phyloP scores from a whole-genome alignment of 306 rosid genomes.

The Aeschynomene evenia region DNA sequence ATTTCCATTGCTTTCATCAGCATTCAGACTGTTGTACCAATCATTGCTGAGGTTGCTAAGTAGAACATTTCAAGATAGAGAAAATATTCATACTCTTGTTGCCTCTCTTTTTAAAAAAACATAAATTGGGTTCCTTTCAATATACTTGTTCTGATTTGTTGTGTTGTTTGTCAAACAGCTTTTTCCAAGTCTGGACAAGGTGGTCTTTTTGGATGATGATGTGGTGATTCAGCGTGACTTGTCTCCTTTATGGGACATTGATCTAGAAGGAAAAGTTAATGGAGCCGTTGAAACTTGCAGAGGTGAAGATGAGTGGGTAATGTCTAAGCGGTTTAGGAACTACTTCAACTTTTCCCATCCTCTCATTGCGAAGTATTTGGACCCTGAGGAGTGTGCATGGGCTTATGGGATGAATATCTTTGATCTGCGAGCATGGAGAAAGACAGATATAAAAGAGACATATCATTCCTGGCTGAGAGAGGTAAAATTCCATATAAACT shows the following conservation, averaged over 20 bases:
- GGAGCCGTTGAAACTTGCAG: constrained; percentile 60
- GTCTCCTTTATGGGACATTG: constrained; percentile 57
- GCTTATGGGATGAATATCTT: constrained; percentile 60
- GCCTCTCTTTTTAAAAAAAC: not conserved
- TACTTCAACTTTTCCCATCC: constrained; percentile 52
- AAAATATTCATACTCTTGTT: not conserved
- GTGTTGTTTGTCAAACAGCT: constrained; percentile 58
- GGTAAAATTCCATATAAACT: constrained; percentile 35
- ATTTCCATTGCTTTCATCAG: not conserved
- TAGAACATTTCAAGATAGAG: not conserved
- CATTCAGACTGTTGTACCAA: not conserved
- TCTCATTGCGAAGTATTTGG: constrained; percentile 37
- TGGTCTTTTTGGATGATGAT: constrained; percentile 55
- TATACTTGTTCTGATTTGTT: constrained; percentile 31
- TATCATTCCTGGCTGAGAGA: constrained; percentile 54
- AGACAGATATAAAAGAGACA: constrained; percentile 37
- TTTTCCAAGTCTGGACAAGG: constrained; percentile 92
- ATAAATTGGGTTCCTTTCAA: constrained; percentile 1
- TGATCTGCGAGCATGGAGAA: constrained; percentile 51
- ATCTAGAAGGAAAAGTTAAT: constrained; percentile 51
- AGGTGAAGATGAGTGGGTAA: constrained; percentile 57
- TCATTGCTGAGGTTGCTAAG: not conserved
- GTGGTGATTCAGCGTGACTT: constrained; percentile 53
- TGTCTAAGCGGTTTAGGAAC: constrained; percentile 49
- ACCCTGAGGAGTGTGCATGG: constrained; percentile 60